Evolutionary conservation across 192 early-diverging fungal species (phyloP).

Genomic region (Backusella westeae): DNA sequence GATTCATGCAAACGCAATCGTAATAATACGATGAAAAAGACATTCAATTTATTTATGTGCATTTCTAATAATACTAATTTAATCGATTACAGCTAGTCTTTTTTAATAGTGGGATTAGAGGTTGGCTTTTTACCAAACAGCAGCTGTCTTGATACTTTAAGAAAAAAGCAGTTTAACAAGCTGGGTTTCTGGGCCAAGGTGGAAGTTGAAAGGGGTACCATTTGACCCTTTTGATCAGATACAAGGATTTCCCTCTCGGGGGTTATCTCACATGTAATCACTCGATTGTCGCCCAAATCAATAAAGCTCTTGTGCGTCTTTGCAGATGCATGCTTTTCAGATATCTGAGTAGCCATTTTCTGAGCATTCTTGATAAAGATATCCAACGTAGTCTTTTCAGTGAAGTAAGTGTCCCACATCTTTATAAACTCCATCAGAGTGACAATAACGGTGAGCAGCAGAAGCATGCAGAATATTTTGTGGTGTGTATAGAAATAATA

Average conservation of each 20-base stretch:
- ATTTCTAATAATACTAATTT: background rate
- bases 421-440: background rate
- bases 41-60: background rate
- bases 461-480: background rate
- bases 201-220: background rate
- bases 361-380: slow-evolving; percentile 2
- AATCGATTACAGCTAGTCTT: background rate
- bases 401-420: background rate
- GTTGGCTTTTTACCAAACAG: background rate
- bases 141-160: background rate
- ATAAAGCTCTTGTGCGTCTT: slow-evolving; percentile 5
- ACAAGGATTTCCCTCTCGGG: background rate
- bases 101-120: background rate
- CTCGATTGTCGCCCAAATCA: background rate
- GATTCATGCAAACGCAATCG: background rate
- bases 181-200: background rate
- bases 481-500: background rate
- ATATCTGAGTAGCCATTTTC: background rate
- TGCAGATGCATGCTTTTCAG: background rate
- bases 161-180: background rate
- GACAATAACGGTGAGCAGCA: background rate
- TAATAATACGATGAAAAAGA: background rate
- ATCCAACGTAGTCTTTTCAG: background rate
- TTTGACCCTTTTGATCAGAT: background rate
- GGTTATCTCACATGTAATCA: slow-evolving; percentile 8